Evolutionary conservation across 2,329 filamentous ascomycete species (phyloP), one percentile per base, ranked within the genome.

Genomic region (Penicillium sp.): DNA sequence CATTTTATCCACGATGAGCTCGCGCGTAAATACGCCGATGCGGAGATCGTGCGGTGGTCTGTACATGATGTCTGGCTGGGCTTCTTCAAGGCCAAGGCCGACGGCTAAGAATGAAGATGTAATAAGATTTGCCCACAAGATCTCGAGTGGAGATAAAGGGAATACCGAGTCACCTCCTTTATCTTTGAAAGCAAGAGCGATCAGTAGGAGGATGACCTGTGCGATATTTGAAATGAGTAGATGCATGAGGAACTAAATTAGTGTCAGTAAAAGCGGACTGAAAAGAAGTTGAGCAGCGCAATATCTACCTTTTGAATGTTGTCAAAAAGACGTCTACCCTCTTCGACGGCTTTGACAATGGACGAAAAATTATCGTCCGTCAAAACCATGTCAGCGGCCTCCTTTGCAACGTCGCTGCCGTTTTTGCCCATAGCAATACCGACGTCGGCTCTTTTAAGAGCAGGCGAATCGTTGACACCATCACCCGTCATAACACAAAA

Each of bases 101-200:
- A 96, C 90, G 44, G 91, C 91, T 0, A 91, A 89, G 72, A 94
- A 87, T 19, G 87, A 90, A 23, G 89, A 93, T 0, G 91, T 96
- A 43, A 94, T 82, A 82, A 96, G 89, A 72, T 95, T 96, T 68
- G 95, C 90, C 91, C 90, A 96, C 53, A 96, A 81, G 56, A 96
- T 93, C 63, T 96, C 87, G 13, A 96, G 81, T 2, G 91, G 90
- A 1, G 89, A 87, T 30, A 96, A 82, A 2, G 91, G 91, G 70
- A 95, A 96, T 9, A 95, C 90, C 0, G 90, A 94, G 54, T 88
- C 80, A 2, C 82, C 81, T 5, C 81, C 76, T 1, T 71, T 53
- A 68, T 96, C 91, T 64, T 90, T 87, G 77, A 96, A 95, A 0
- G 81, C 87, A 3, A 96, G 83, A 41, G 90, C 91, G 23, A 90